Base-by-base conservation (phyloP, 179 eudicot species). In the Camellia oleifera region DNA sequence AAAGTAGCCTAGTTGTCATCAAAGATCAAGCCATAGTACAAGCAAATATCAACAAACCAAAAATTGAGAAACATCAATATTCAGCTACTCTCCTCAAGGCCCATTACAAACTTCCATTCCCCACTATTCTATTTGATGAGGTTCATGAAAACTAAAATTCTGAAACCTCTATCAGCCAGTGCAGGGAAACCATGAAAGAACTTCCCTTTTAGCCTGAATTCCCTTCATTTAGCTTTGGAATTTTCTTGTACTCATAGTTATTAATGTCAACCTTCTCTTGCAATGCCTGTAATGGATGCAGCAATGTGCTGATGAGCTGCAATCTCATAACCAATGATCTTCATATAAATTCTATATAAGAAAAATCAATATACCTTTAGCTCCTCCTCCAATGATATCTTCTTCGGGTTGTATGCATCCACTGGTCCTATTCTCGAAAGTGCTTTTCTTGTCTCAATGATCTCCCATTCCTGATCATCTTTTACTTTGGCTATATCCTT, bases 381-480 rank as follows among this genome's bases (percentile, higher is more conserved):
- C 85, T 94, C 98, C 80, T 92, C 98, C 76, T 94, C 97, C 73
- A 94, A 72, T 0, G 92, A 91, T 56, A 90, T 87, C 65, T 89
- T 94, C 82, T 92, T 94, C 4, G 95, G 98, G 15, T 91, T 87
- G 65, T 94, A 94, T 42, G 98, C 94, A 62, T 89, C 81, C 54
- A 91, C 40, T 3, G 97, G 98, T 74, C 97, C 98, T 6, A 88
- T 87, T 86, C 95, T 88, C 58, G 97, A 92, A 71, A 92, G 91
- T 75, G 95, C 95, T 82, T 90, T 92, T 80, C 85, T 90, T 69
- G 92, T 84, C 86, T 92, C 97, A 13, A 92, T 91, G 78, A 93
- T 93, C 86, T 93, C 97, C 98, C 98, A 93, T 82, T 91, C 97
- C 46, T 88, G 88, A 82, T 93, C 98, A 78, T 93, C 98, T 79